phyloP scores from a whole-genome alignment of 148 eudicot species.

The Simmondsia chinensis region DNA sequence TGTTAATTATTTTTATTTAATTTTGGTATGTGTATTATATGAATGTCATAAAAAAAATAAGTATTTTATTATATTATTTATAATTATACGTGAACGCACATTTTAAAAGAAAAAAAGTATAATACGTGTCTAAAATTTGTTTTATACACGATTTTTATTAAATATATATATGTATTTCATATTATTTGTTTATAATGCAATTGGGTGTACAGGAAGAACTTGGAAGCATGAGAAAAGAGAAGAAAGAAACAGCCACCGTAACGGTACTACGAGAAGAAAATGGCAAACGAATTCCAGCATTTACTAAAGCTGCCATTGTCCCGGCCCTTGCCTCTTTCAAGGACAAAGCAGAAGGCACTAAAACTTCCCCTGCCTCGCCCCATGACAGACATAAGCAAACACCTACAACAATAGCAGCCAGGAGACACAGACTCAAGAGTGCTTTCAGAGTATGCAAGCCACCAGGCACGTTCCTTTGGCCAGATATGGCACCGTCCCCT shows the following conservation, averaged over 20 bases:
- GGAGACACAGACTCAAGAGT: slow-evolving; percentile 62
- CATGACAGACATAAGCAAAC: slow-evolving; percentile 1
- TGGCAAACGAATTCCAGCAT: slow-evolving; percentile 11
- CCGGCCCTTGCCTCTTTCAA: no score
- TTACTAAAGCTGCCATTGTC: slow-evolving; percentile 18
- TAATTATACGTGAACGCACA: no score
- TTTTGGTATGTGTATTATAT: no score
- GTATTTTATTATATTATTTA: no score
- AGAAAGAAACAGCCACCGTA: slow-evolving; percentile 17
- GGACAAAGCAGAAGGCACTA: slow-evolving; percentile 1
- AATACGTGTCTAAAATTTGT: no score
- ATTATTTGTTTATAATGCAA: no score
- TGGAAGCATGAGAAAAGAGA: slow-evolving; percentile 10
- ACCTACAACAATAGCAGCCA: slow-evolving; percentile 24
- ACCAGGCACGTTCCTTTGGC: slow-evolving; percentile 78
- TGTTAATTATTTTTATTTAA: no score
- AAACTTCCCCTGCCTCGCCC: no score
- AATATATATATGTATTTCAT: no score
- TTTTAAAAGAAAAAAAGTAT: no score
- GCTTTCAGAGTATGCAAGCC: slow-evolving; percentile 92
- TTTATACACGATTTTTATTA: no score
- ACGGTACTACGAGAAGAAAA: slow-evolving; percentile 18
- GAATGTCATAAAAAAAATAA: no score
- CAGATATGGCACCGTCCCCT: slow-evolving; percentile 26
- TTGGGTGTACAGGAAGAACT: slow-evolving; percentile 12